Percentiles rank a stretch among this genome's conserved stretches.
These are phyloP conservation scores for Kurtzmaniella quercitrusa DNA, from an alignment of 1,139 yeast genomes.

Conservation along the genomic window DNA sequence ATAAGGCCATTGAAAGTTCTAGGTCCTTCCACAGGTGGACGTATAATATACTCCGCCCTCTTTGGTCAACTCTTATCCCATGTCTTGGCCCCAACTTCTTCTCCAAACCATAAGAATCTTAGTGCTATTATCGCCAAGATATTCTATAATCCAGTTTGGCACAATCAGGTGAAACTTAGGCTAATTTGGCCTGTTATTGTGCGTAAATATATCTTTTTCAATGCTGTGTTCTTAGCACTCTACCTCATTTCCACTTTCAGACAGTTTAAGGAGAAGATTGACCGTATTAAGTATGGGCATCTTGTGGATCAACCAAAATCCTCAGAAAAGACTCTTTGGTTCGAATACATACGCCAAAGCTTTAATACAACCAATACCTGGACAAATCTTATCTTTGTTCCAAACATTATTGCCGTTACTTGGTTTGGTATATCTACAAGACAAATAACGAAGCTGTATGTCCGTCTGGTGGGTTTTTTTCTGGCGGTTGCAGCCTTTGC, in stretches of 20 bases:
- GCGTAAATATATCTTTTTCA: conserved; percentile 25
- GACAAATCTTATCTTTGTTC: conserved; percentile 34
- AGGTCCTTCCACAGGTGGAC: background rate
- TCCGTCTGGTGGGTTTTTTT: conserved; percentile 32
- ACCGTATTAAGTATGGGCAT: conserved; percentile 2
- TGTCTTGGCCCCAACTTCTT: conserved; percentile 39
- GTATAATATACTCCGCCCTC: conserved; percentile 12
- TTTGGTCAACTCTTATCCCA: conserved; percentile 42
- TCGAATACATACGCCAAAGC: conserved; percentile 10
- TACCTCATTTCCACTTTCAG: conserved; percentile 19
- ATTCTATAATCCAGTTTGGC: conserved; percentile 43
- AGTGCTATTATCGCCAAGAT: conserved; percentile 29
- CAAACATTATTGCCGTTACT: conserved; percentile 34
- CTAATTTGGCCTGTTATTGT: conserved; percentile 16
- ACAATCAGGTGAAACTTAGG: conserved; percentile 33
- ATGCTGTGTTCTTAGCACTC: conserved; percentile 18
- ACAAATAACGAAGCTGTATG: conserved; percentile 25
- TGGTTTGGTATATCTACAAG: conserved; percentile 22
- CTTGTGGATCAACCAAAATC: conserved; percentile 1
- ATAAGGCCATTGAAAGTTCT: background rate
- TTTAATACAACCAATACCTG: conserved; percentile 28
- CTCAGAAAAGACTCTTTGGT: background rate
- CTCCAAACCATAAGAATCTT: conserved; percentile 35
- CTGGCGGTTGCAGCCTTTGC: conserved; percentile 29
- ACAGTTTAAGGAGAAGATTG: conserved; percentile 1